Evolutionary conservation across 2,329 filamentous ascomycete species (phyloP), one percentile per base, ranked within the genome.

Genomic region (Waltergamsia citrina): DNA sequence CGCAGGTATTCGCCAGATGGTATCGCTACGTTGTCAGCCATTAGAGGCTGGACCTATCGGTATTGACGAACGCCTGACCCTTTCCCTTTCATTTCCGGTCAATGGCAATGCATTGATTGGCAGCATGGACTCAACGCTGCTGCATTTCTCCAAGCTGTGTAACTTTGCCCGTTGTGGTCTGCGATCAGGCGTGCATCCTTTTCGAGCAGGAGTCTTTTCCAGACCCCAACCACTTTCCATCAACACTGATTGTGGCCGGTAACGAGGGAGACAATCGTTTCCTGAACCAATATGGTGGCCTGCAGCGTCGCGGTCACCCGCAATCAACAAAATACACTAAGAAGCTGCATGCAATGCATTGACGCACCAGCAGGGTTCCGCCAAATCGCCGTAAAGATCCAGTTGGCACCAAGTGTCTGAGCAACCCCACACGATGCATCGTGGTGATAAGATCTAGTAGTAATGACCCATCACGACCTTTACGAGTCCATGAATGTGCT

Each of bases 291-390:
- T 6, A 11, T 30, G 39, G 43, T 43, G 42, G 43, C 41, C 43
- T 47, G 38, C 38, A 38, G 38, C 43, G 40, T 38, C 39, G 15
- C 20, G 15, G 12, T 20, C 28, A 17, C 20, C 8, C 15, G 20
- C 7, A 17, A 20, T 7, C 15, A 30, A 20, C 14, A 30, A 30
- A 7, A 17, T 15, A 17, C 6, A 11, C 28, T n/a, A n/a, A n/a
- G n/a, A 30, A 30, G 11, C 36, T 51, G 52, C 53, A 57, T 49
- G 43, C 46, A 59, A 57, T 48, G 56, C 57, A 59, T 60, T 59
- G 55, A 60, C 51, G 54, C 53, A 56, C 38, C 40, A 52, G 44
- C 53, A 56, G 53, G 53, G 49, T 41, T 41, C 28, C 38, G 41
- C 12, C 15, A 17, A 7, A 8, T 30, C 23, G n/a, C n/a, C 23